Evolutionary conservation across 129 eudicot species (phyloP), one percentile per base, ranked within the genome.

Genomic region (Saussurea involucrata): DNA sequence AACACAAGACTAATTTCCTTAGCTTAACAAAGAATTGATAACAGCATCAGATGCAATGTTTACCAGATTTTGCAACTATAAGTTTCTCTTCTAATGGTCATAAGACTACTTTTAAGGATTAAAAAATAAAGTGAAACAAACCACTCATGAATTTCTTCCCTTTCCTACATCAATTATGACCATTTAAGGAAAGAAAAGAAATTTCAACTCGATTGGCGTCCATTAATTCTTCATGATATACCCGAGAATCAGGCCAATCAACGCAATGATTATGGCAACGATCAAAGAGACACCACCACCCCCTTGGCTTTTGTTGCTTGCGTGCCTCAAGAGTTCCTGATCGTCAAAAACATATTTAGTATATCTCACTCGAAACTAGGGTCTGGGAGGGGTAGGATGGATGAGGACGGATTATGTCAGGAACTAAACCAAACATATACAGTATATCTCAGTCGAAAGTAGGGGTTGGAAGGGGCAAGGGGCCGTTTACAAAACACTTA

Each of bases 271-370:
- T 70, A 87, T 69, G 28, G 87, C 92, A 28, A 90, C 21, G 69
- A 78, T 76, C 68, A 87, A 49, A 32, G 98, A 81, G 21, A 57
- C 79, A 66, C 92, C 89, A 53, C 95, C 89, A 20, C 98, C 88
- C 49, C 79, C 83, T 46, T 78, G 84, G 24, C 77, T 78, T 82
- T 79, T 88, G 86, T 44, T 93, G 86, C 76, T 84, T 36, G 46
- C 85, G 3, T 83, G 89, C 91, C 75, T 90, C 90, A 93, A 72
- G 40, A 85, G 76, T 20, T 88, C 97, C 98, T 93, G 78, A 68
- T 86, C 18, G 3, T 46, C 28, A 24, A 24, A 81, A 49, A 17
- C 18, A 44, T 4, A 49, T 17, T 46, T 21, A 5, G 18, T 49
- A 49, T 49, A 49, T 49, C 21, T 49, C 21, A 49, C 58, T 49